phyloP scores from a whole-genome alignment of 768 basidiomycete genomes.

The Lactifluus volemus region DNA sequence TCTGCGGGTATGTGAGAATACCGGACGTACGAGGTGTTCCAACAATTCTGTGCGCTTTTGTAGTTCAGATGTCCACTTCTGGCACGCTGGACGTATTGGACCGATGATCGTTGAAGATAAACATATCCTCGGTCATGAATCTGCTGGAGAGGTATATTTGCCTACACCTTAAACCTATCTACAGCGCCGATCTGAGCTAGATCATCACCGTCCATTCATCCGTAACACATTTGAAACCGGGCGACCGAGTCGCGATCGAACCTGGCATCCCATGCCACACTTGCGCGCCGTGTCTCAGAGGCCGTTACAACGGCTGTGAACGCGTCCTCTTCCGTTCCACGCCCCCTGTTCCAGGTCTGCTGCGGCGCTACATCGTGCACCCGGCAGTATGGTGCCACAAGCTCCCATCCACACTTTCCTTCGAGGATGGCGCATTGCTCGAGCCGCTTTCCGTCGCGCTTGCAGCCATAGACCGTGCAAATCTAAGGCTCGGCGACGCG shows the following conservation, averaged over 20 bases:
- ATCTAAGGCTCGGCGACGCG: constrained; percentile 56
- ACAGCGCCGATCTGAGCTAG: background rate
- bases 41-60: background rate
- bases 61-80: constrained; percentile 68
- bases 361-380: constrained; percentile 18
- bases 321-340: constrained; percentile 58
- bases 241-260: constrained; percentile 62
- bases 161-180: background rate
- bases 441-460: constrained; percentile 61
- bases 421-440: constrained; percentile 60
- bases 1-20: constrained; percentile 45
- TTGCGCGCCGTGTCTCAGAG: constrained; percentile 55
- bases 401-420: constrained; percentile 51
- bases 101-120: constrained; percentile 66
- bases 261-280: constrained; percentile 61
- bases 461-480: constrained; percentile 57
- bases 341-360: constrained; percentile 40
- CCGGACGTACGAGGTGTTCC: background rate
- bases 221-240: constrained; percentile 24
- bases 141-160: constrained; percentile 47
- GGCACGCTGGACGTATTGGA: constrained; percentile 61
- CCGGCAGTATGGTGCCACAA: constrained; percentile 40
- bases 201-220: constrained; percentile 8
- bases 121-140: constrained; percentile 45
- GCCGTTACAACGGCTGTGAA: constrained; percentile 54